Conservation (phyloP, 148 eudicot genomes). For the Cornus controversa region DNA sequence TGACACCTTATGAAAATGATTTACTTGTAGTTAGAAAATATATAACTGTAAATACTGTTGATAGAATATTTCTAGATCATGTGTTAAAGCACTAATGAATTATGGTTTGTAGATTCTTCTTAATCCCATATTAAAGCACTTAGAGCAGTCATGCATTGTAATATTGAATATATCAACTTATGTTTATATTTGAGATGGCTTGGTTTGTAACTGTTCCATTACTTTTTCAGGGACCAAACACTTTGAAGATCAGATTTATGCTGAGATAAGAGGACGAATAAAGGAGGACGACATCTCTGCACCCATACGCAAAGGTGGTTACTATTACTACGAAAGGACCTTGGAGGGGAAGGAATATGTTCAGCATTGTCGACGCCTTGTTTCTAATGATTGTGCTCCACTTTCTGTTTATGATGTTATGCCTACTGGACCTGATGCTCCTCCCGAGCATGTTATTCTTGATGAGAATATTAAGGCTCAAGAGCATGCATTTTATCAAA, state of each 20-base stretch:
- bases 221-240: constrained; percentile 55
- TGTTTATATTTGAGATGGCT: neutral
- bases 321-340: constrained; percentile 72
- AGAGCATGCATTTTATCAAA: constrained; percentile 54
- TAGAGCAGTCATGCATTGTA: neutral
- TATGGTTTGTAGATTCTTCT: neutral
- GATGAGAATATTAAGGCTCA: constrained; percentile 85
- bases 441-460: constrained; percentile 75
- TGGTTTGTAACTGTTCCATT: neutral
- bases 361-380: constrained; percentile 67
- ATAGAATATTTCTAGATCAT: neutral
- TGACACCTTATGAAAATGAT: neutral
- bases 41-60: neutral
- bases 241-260: constrained; percentile 66
- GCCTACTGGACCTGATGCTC: constrained; percentile 79
- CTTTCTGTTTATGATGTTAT: constrained; percentile 70
- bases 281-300: constrained; percentile 88
- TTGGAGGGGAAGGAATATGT: constrained; percentile 81
- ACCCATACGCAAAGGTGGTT: constrained; percentile 66
- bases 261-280: constrained; percentile 78
- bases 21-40: neutral
- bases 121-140: neutral
- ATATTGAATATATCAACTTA: neutral
- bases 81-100: neutral
- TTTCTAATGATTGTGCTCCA: constrained; percentile 30